phyloP scores from a whole-genome alignment of 2,329 filamentous ascomycete species.

The Xylaria sp. region DNA sequence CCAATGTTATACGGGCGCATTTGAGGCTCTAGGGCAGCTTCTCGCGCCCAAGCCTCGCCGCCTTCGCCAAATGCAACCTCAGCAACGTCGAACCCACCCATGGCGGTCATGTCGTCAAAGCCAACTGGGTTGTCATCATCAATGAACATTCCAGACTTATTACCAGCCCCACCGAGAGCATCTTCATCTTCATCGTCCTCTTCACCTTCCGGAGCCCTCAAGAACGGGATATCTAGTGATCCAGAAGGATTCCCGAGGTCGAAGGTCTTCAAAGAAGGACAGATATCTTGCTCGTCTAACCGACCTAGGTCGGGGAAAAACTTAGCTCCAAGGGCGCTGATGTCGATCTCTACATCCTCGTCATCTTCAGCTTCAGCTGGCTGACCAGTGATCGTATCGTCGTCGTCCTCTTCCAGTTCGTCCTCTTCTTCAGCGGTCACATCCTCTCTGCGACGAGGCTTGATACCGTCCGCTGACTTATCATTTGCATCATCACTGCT shows the following conservation, averaged over 20 bases:
- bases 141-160: slow-evolving; percentile 83
- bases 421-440: slow-evolving; percentile 53
- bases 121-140: slow-evolving; percentile 87
- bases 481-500: slow-evolving; percentile 88
- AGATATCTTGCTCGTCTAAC: slow-evolving; percentile 90
- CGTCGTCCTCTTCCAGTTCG: slow-evolving; percentile 54
- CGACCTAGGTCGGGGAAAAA: slow-evolving; percentile 86
- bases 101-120: slow-evolving; percentile 80
- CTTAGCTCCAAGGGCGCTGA: slow-evolving; percentile 76
- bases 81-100: slow-evolving; percentile 81
- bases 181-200: slow-evolving; percentile 71
- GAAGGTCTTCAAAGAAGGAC: slow-evolving; percentile 93
- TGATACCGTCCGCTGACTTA: slow-evolving; percentile 56
- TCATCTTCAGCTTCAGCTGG: slow-evolving; percentile 59
- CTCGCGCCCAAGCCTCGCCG: slow-evolving; percentile 93
- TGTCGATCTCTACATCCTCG: slow-evolving; percentile 80
- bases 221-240: slow-evolving; percentile 88
- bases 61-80: slow-evolving; percentile 94
- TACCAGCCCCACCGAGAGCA: slow-evolving; percentile 63
- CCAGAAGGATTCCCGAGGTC: slow-evolving; percentile 88
- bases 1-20: slow-evolving; percentile 80
- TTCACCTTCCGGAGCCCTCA: slow-evolving; percentile 87
- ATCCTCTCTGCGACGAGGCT: slow-evolving; percentile 52
- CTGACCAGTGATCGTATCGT: slow-evolving; percentile 54
- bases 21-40: slow-evolving; percentile 87